Evolutionary conservation across 148 eudicot species (phyloP).

Genomic region (Fagopyrum homotropicum): DNA sequence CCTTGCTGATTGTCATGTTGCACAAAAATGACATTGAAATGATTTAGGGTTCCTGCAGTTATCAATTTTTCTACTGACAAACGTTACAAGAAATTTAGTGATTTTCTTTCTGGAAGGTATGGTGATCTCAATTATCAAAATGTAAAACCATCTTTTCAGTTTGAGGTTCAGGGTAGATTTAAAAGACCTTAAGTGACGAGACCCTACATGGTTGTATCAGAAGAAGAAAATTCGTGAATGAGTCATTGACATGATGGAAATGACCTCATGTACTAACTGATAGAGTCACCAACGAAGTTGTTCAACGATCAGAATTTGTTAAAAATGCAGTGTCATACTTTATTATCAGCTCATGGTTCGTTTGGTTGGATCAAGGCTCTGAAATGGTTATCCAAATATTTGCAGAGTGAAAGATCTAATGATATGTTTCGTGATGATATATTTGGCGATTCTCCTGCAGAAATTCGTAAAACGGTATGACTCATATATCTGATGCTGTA

Average conservation of each 20-base stretch:
- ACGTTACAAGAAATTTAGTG: neutral
- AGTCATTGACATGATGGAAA: neutral
- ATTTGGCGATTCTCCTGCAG: slow-evolving; percentile 94
- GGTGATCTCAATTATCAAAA: neutral
- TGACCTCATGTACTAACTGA: neutral
- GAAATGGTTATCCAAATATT: neutral
- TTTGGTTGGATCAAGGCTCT: neutral
- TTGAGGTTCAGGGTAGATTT: neutral
- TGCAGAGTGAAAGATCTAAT: slow-evolving; percentile 83
- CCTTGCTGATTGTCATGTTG: neutral
- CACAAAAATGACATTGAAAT: neutral
- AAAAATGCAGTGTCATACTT: neutral
- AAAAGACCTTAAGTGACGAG: neutral
- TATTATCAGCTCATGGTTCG: neutral
- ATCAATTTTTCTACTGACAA: neutral
- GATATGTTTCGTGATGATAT: slow-evolving; percentile 95
- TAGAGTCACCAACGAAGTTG: neutral
- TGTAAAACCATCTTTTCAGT: neutral
- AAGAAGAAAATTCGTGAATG: neutral
- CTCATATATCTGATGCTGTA: neutral
- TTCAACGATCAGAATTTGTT: neutral
- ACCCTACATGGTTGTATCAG: neutral
- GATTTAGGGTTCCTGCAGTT: neutral
- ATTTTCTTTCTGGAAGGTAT: neutral
- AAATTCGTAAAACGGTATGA: slow-evolving; percentile 66